Base-by-base conservation (phyloP, 139 green algal species). In the Coccomyxa sp. region DNA sequence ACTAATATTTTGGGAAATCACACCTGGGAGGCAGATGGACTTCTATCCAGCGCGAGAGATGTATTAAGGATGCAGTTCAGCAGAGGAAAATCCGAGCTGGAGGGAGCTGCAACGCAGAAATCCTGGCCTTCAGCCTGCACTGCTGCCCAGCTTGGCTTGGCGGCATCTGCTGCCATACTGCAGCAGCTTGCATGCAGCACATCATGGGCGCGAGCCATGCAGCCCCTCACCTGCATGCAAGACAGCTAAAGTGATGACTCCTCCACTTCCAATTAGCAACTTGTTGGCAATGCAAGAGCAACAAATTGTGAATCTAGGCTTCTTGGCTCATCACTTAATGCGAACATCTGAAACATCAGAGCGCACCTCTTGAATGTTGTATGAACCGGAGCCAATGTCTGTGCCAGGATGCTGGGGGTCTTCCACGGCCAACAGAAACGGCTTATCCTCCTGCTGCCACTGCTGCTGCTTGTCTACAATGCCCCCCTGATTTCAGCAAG, bases 371-470 rank as follows among this genome's bases (percentile, higher is more conserved):
- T 51, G 38, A 45, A 93, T 92, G 57, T 77, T 79, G 67, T 77
- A 92, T 25, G 83, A 84, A 75, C 90, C 90, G 30, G 77, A 68
- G 51, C 83, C 88, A 13, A 93, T 91, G 84, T 93, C 90, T 79
- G 82, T 88, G 60, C 89, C 90, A 18, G 82, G 58, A 60, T 93
- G 83, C 68, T 93, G 84, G 1, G 90, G 90, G 74, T 93, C 90
- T 80, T 93, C 90, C 21, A 93, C 88, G 12, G 88, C 87, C 28
- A 93, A 87, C 82, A 90, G 79, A 83, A 82, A 89, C 9, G 83
- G 83, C 75, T 83, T 79, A 1, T 76, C 63, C 13, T 66, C 25
- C 45, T 88, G 66, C 15, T 67, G 74, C 89, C 91, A 95, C 11
- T 75, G 30, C 60, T 67, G 28, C 16, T 81, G 77, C 88, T 94